Percentiles rank a stretch among this genome's conserved stretches.
These are phyloP conservation scores for Nadsonia fulvescens DNA, from an alignment of 805 yeast genomes.

Conservation along the genomic window DNA sequence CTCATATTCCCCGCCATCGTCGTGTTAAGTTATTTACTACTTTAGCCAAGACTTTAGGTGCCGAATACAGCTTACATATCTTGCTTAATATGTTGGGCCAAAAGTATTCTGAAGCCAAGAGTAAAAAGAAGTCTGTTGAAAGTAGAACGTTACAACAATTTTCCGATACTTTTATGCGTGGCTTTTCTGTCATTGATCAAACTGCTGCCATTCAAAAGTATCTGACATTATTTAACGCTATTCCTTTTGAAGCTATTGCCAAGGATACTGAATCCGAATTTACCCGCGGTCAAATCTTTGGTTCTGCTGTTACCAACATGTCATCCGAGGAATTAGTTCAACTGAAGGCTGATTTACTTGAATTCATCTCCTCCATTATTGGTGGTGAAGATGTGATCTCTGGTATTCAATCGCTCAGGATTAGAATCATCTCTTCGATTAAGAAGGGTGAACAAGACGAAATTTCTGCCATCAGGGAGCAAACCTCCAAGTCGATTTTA, in stretches of 20 bases:
- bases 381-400: slow-evolving; percentile 20
- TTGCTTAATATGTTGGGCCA: slow-evolving; percentile 66
- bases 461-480: too few relatives aligned
- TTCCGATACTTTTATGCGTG: slow-evolving; percentile 46
- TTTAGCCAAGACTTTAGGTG: slow-evolving; percentile 60
- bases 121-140: slow-evolving; percentile 45
- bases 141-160: slow-evolving; percentile 56
- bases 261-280: slow-evolving; percentile 19
- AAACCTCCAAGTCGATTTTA: too few relatives aligned
- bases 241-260: slow-evolving; percentile 20
- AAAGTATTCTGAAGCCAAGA: slow-evolving; percentile 41
- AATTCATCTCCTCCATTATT: slow-evolving; percentile 37
- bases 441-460: slow-evolving; percentile 5
- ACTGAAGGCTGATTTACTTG: slow-evolving; percentile 33
- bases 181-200: slow-evolving; percentile 49
- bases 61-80: slow-evolving; percentile 46
- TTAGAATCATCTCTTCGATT: slow-evolving; percentile 29
- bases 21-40: slow-evolving; percentile 72
- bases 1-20: slow-evolving; percentile 92
- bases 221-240: slow-evolving; percentile 8
- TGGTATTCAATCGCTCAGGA: slow-evolving; percentile 30
- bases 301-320: too few relatives aligned
- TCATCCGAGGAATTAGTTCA: slow-evolving; percentile 33
- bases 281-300: slow-evolving; percentile 35
- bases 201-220: slow-evolving; percentile 15